Evolutionary conservation across 1,284 basidiomycete genomes (phyloP), one percentile per base, ranked within the genome.

Genomic region (Tranzscheliella williamsii): DNA sequence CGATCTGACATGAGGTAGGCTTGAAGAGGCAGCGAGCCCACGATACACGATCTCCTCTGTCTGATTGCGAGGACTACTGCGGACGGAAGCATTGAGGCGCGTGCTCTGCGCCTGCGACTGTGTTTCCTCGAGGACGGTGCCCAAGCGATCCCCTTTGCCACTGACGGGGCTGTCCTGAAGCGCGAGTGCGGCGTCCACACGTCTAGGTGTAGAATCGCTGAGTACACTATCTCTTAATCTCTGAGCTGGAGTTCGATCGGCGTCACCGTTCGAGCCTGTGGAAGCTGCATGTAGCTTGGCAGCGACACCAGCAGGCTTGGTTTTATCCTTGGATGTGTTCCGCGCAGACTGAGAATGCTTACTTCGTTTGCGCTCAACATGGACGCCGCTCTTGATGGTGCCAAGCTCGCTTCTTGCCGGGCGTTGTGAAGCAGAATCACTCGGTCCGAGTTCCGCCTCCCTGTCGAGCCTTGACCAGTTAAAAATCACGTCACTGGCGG

Each of bases 401-500:
- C 63, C 63, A 21, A 37, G 44, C 20, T 69, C 60, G 46, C 65
- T 68, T 6, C 67, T 44, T 15, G 65, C 54, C 16, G 67, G 67
- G 16, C 70, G 41, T 31, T 72, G 67, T 8, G 61, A 65, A 6
- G 70, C 70, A 34, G 67, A 70, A 29, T 72, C 70, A 37, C 57
- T 61, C 13, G 70, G 70, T 11, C 46, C 24, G 20, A 72, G 42
- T 11, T 68, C 64, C 15, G 48, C 43, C 24, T 54, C 67, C 38
- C 45, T 53, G 40, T 56, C 63, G 15, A 49, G 27, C 2, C 41
- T 40, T 13, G 47, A 53, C 62, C 63, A 67, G 24, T 63, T 44
- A 44, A 68, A 71, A 2, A 63, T 42, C 5, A 56, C 57, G 18
- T 67, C 62, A 37, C 62, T 66, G 27, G 51, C 56, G 15, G 68